Percentiles rank a stretch among this genome's conserved stretches.
phyloP scores from a whole-genome alignment of 2,329 filamentous ascomycete species.

The Aspergillus amoenus region DNA sequence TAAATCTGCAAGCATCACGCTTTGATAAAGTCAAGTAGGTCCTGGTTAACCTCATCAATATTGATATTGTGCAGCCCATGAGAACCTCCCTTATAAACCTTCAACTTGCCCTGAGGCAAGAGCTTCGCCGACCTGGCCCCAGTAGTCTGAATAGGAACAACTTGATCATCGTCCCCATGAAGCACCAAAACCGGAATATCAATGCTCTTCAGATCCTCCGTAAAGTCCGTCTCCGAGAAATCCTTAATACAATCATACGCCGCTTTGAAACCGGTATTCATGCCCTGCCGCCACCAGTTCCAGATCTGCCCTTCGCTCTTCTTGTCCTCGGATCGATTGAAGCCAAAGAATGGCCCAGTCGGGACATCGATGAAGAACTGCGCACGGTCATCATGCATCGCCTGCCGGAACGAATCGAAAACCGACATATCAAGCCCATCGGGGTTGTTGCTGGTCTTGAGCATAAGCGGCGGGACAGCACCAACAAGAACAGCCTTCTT shows the following conservation, averaged over 20 bases:
- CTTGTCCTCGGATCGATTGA: constrained; percentile 31
- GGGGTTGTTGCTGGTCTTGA: constrained; percentile 35
- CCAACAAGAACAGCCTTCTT: constrained; percentile 42
- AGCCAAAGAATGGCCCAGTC: constrained; percentile 36
- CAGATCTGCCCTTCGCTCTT: constrained; percentile 39
- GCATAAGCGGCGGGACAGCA: constrained; percentile 37
- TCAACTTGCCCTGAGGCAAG: constrained; percentile 37
- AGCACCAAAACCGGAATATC: constrained; percentile 42
- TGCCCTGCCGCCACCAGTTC: constrained; percentile 43
- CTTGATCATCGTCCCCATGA: constrained; percentile 44
- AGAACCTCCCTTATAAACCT: constrained; percentile 40
- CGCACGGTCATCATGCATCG: constrained; percentile 36
- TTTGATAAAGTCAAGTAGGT: constrained; percentile 35
- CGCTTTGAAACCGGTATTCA: constrained; percentile 39
- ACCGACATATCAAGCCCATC: constrained; percentile 36
- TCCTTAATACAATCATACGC: constrained; percentile 43
- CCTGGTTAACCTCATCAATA: constrained; percentile 36
- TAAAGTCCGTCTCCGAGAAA: constrained; percentile 45
- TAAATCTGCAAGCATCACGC: too few relatives aligned
- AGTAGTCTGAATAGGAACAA: constrained; percentile 38
- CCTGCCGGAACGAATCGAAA: constrained; percentile 39
- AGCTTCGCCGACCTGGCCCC: constrained; percentile 35
- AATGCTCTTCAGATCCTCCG: constrained; percentile 40
- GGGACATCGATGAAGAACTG: constrained; percentile 40
- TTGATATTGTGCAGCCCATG: constrained; percentile 43